Percentiles rank a stretch among this genome's conserved stretches.
Evolutionary conservation across 768 basidiomycete species (phyloP).

Genomic region (Tulasnella calospora): DNA sequence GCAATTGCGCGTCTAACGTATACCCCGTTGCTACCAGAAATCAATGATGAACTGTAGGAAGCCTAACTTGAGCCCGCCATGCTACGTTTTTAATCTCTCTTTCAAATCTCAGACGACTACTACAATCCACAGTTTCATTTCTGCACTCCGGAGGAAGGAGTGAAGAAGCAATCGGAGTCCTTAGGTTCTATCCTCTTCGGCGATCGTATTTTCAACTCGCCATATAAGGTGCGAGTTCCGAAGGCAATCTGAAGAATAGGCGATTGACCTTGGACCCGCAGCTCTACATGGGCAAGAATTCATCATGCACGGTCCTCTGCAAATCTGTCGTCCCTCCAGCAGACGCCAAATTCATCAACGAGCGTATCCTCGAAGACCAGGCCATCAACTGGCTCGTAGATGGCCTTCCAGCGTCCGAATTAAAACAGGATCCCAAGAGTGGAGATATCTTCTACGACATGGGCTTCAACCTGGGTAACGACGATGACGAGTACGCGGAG

Average conservation of each 20-base stretch:
- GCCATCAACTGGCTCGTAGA: conserved; percentile 93
- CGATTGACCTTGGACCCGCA: conserved; percentile 33
- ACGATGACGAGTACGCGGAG: conserved; percentile 55
- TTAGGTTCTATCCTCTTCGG: conserved; percentile 95
- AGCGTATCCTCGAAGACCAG: conserved; percentile 87
- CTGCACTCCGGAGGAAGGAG: conserved; percentile 70
- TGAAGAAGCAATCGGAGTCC: conserved; percentile 70
- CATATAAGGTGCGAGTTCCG: conserved; percentile 62
- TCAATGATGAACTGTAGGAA: conserved; percentile 80
- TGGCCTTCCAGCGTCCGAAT: conserved; percentile 88
- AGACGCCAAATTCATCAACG: conserved; percentile 85
- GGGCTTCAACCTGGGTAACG: conserved; percentile 81
- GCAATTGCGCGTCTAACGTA: conserved; percentile 23
- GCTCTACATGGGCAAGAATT: conserved; percentile 77
- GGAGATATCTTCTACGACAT: conserved; percentile 88
- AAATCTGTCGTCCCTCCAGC: conserved; percentile 53
- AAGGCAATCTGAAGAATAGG: neutral
- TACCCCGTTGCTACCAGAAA: conserved; percentile 50
- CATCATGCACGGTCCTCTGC: conserved; percentile 77
- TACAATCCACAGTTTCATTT: conserved; percentile 84
- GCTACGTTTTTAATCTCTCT: neutral
- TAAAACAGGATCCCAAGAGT: conserved; percentile 74
- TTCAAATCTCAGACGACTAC: conserved; percentile 67
- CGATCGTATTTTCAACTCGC: conserved; percentile 88
- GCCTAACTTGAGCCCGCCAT: neutral